A percentile compares a stretch with the other conserved stretches of the same genome.
Conservation (phyloP, 345 rosid genomes). For the Aquilaria yunnanensis region DNA sequence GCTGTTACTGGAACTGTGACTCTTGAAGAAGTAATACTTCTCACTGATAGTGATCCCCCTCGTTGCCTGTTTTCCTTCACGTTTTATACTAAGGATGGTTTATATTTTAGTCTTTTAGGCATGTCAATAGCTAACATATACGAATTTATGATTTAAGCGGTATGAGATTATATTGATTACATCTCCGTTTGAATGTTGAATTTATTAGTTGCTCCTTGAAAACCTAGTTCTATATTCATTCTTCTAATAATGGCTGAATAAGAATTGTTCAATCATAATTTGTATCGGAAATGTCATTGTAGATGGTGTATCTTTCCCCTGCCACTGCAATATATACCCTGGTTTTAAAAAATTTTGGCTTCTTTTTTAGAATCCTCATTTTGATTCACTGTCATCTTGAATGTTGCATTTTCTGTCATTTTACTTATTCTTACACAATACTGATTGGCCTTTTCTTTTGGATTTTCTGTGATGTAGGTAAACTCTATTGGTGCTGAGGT, state of each 20-base stretch:
- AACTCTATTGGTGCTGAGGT: conserved; percentile 89
- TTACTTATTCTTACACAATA: conserved; percentile 1
- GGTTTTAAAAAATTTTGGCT: neutral
- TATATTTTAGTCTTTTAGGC: neutral
- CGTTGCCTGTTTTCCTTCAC: conserved; percentile 9
- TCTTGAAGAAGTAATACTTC: conserved; percentile 72
- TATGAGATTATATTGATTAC: neutral
- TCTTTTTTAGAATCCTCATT: neutral
- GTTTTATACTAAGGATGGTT: neutral
- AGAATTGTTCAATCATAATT: too few relatives aligned
- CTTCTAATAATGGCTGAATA: neutral
- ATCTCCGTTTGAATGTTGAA: neutral
- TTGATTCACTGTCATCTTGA: neutral
- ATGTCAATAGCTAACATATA: neutral
- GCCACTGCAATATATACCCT: neutral
- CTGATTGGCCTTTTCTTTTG: neutral
- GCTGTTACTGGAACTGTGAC: conserved; percentile 85
- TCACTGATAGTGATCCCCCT: conserved; percentile 3
- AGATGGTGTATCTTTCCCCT: too few relatives aligned
- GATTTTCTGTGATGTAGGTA: conserved; percentile 41
- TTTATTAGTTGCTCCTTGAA: too few relatives aligned
- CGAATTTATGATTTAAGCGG: neutral
- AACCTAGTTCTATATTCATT: neutral
- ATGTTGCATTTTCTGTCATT: conserved; percentile 4
- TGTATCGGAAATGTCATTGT: too few relatives aligned